These are phyloP conservation scores for Fusarium nurragi DNA, from an alignment of 2,329 filamentous ascomycete species.

Conservation along the genomic window DNA sequence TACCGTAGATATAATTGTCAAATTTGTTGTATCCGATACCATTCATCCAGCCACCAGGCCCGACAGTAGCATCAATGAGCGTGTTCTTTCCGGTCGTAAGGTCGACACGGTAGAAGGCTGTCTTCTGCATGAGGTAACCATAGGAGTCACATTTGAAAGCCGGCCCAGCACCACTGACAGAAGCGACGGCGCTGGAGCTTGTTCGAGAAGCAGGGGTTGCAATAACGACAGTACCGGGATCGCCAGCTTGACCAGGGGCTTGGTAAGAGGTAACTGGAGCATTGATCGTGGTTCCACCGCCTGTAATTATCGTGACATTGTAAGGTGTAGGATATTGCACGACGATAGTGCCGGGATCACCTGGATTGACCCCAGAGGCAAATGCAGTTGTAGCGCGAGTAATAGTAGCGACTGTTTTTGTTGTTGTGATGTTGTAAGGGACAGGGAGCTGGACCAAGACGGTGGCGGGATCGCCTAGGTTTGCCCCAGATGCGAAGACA, in stretches of 20 bases:
- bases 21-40: constrained; percentile 36
- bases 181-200: constrained; percentile 1
- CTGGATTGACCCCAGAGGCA: neutral
- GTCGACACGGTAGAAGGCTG: constrained; percentile 29
- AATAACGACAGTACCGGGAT: constrained; percentile 26
- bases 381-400: neutral
- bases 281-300: constrained; percentile 17
- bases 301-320: constrained; percentile 13
- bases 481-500: neutral
- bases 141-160: constrained; percentile 31
- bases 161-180: neutral
- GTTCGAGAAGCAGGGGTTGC: constrained; percentile 19
- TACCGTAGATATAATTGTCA: constrained; percentile 38
- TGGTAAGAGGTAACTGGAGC: constrained; percentile 17
- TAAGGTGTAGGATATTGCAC: neutral
- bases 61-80: constrained; percentile 22
- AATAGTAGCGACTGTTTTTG: neutral
- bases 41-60: constrained; percentile 37
- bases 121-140: constrained; percentile 35
- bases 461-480: constrained; percentile 12
- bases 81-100: constrained; percentile 29
- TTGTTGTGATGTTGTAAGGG: neutral
- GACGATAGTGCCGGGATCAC: constrained; percentile 7
- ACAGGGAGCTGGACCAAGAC: neutral
- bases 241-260: constrained; percentile 6